Base-by-base conservation (phyloP, 1,284 basidiomycete species). In the Coniferiporia weirii region DNA sequence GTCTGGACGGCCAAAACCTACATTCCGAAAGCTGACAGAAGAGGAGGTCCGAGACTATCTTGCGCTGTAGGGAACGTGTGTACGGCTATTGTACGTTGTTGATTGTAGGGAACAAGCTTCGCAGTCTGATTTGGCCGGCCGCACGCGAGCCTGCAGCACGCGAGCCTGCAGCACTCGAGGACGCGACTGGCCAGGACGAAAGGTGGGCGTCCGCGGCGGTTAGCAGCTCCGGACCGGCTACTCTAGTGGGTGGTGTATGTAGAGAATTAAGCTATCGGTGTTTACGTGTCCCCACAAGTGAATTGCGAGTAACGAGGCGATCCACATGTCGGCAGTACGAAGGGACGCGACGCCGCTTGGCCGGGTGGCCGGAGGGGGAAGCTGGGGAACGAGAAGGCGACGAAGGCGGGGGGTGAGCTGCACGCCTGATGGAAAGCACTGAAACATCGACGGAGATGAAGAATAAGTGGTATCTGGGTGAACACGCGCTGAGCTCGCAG, bases 21-120 rank as follows among this genome's bases (percentile, higher is more conserved):
- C 91, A 13, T 98, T 98, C 79, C 82, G 95, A 71, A 97, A 96
- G 74, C 75, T 98, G 68, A 87, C 85, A 20, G 95, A 97, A 76
- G 90, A 94, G 72, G 95, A 98, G 77, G 92, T 98, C 60, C 84
- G 87, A 67, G 95, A 98, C 76, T 98, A 96, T 77, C 76, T 97
- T 70, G 85, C 90, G 54, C 75, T 92, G 75, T 92, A 86, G 66
- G 66, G 49, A 49, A 40, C 50, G 66, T 57, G 38, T 10, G 38
- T 10, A 64, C 63, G 59, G 44, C 47, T 61, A 57, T 63, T 66
- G 67, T 66, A 66, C 63, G 66, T 64, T 66, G 65, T 53, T 48
- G 2, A 27, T n/a, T 56, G 48, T 48, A 58, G 38, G 57, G 53
- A 47, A 56, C 46, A 45, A 17, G 38, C 56, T 50, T 51, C 44